A percentile compares a stretch with the other conserved stretches of the same genome.
phyloP scores from a whole-genome alignment of 2,329 filamentous ascomycete species.

The Fusarium citri region DNA sequence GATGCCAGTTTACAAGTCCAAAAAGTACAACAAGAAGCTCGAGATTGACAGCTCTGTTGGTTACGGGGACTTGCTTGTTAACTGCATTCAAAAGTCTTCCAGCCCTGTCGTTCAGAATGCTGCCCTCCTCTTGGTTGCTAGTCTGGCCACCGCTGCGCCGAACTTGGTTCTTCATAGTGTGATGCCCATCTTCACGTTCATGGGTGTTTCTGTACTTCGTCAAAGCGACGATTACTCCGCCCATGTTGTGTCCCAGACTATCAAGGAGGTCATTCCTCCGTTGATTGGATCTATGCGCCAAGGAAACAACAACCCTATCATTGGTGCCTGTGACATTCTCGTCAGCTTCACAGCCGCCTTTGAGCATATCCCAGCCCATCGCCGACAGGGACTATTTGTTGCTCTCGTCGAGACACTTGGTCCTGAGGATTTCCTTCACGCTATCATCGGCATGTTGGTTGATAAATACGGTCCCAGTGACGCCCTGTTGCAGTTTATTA shows the following conservation, averaged over 20 bases:
- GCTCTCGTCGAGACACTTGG: conserved; percentile 88
- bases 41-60: conserved; percentile 82
- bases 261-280: conserved; percentile 92
- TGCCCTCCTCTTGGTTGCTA: conserved; percentile 87
- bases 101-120: conserved; percentile 95
- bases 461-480: conserved; percentile 86
- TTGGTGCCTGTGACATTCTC: conserved; percentile 88
- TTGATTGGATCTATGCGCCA: conserved; percentile 86
- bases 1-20: conserved; percentile 78
- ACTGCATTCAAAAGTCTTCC: conserved; percentile 90
- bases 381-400: conserved; percentile 83
- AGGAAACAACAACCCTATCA: conserved; percentile 80
- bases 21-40: conserved; percentile 66
- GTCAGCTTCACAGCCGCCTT: conserved; percentile 96
- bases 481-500: conserved; percentile 78
- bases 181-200: conserved; percentile 99
- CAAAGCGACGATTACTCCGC: conserved; percentile 98
- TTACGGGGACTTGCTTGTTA: conserved; percentile 89
- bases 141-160: conserved; percentile 86
- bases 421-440: conserved; percentile 86
- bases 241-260: conserved; percentile 94
- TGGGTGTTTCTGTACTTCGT: conserved; percentile 89
- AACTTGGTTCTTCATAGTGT: conserved; percentile 95
- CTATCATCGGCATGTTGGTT: conserved; percentile 88
- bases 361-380: conserved; percentile 91